Evolutionary conservation across 345 rosid genomes (phyloP).

Genomic region (Erysimum cheiranthoides): DNA sequence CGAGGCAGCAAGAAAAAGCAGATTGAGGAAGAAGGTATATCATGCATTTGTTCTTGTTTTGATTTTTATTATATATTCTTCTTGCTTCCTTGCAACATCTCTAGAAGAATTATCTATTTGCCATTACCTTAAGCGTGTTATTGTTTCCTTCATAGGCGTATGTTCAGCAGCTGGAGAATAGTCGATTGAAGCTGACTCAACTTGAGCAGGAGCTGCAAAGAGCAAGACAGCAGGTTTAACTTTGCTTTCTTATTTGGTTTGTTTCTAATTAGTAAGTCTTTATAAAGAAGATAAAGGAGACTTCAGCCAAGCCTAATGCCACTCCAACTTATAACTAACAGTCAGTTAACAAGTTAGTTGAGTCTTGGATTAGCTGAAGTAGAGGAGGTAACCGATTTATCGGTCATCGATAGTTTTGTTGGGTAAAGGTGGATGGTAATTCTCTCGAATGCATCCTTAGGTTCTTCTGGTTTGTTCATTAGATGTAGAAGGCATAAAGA

Average conservation of each 20-base stretch:
- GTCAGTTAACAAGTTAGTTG: conserved; percentile 24
- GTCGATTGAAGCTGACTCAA: conserved; percentile 83
- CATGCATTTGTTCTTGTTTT: conserved; percentile 34
- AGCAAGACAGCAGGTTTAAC: conserved; percentile 89
- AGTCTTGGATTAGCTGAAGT: conserved; percentile 31
- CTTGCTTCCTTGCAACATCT: conserved; percentile 9
- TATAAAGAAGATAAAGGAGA: conserved; percentile 1
- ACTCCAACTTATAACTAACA: background rate
- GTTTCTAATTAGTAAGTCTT: conserved; percentile 2
- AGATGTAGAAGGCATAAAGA: conserved; percentile 17
- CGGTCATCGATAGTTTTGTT: conserved; percentile 1
- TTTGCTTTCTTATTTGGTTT: conserved; percentile 32
- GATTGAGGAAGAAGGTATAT: conserved; percentile 85
- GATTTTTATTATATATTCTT: background rate
- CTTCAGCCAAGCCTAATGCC: conserved; percentile 13
- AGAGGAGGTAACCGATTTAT: background rate
- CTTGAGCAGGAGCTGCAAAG: conserved; percentile 96
- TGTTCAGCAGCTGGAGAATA: conserved; percentile 95
- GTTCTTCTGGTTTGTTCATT: conserved; percentile 21
- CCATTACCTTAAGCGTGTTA: conserved; percentile 19
- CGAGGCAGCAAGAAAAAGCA: conserved; percentile 98
- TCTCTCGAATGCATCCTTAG: background rate
- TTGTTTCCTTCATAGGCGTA: conserved; percentile 62
- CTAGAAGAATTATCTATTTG: conserved; percentile 1
- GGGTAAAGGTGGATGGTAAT: background rate